Conservation (phyloP, 1,284 basidiomycete genomes). For the Lentinula novae-zelandiae region DNA sequence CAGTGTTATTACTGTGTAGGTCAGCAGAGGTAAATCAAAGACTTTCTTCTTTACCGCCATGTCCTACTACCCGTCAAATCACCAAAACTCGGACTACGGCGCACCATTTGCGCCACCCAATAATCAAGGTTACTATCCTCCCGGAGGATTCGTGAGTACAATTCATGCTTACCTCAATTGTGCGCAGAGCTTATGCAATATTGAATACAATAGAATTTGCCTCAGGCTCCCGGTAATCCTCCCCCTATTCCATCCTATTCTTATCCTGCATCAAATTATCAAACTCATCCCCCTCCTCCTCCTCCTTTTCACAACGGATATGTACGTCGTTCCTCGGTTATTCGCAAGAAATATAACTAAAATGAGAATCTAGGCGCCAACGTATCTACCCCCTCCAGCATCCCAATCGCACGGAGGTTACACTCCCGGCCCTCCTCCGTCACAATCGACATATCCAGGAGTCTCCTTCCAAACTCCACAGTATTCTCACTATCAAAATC, state of each 20-base stretch:
- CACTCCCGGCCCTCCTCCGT: constrained; percentile 16
- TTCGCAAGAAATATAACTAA: not conserved
- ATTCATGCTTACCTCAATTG: not conserved
- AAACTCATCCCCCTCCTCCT: not conserved
- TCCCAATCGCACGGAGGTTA: constrained; percentile 7
- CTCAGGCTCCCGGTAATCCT: not conserved
- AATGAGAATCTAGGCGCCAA: not conserved
- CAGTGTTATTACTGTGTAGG: too few species aligned
- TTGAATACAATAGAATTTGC: not conserved
- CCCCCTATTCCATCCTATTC: not conserved
- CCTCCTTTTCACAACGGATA: not conserved
- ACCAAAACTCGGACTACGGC: not conserved
- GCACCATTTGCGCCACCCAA: not conserved
- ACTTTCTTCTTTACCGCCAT: not conserved
- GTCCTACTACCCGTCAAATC: not conserved
- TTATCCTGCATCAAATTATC: not conserved
- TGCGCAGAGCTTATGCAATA: not conserved
- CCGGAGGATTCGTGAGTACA: not conserved
- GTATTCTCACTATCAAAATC: not conserved
- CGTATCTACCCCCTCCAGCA: constrained; percentile 2
- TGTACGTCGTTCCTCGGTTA: not conserved
- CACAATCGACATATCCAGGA: constrained; percentile 1
- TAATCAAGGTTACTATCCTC: not conserved
- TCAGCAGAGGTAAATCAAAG: too few species aligned
- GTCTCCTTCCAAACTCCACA: not conserved